A percentile compares a stretch with the other conserved stretches of the same genome.
Evolutionary conservation across 1,284 basidiomycete species (phyloP).

Genomic region (Malassezia brasiliensis): DNA sequence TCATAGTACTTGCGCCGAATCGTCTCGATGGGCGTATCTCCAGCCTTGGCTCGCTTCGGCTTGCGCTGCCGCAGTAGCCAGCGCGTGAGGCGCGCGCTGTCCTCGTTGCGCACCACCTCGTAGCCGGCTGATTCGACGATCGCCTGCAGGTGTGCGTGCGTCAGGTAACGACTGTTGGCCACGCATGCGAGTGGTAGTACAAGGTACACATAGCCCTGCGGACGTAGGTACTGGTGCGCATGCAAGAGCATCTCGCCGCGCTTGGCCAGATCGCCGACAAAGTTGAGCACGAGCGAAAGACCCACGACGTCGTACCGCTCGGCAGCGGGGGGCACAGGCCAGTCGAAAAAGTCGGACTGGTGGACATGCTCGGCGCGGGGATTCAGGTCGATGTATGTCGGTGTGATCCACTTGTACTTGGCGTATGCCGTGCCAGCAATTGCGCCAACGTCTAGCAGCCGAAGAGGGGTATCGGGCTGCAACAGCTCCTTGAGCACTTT

Average conservation of each 20-base stretch:
- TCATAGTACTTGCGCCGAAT: conserved; percentile 25
- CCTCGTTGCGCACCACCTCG: conserved; percentile 40
- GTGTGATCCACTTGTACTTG: conserved; percentile 46
- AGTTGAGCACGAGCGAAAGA: conserved; percentile 50
- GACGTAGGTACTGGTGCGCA: conserved; percentile 35
- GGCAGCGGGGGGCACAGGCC: conserved; percentile 22
- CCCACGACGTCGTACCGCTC: conserved; percentile 48
- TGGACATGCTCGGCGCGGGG: conserved; percentile 46
- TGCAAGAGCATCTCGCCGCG: conserved; percentile 40
- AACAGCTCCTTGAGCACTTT: conserved; percentile 23
- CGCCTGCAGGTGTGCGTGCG: conserved; percentile 37
- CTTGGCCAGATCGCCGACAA: conserved; percentile 47
- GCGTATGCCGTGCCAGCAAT: conserved; percentile 48
- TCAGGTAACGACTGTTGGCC: conserved; percentile 48
- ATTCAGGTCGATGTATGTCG: conserved; percentile 50
- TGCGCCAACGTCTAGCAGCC: conserved; percentile 50
- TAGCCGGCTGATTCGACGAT: conserved; percentile 48
- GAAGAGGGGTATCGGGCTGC: conserved; percentile 5
- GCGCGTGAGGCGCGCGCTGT: conserved; percentile 47
- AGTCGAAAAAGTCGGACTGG: conserved; percentile 49
- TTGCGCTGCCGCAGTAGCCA: conserved; percentile 43
- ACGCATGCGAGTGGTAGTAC: conserved; percentile 50
- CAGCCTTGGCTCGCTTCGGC: not conserved
- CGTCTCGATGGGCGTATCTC: not conserved
- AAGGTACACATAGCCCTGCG: conserved; percentile 46